phyloP scores from a whole-genome alignment of 2,329 filamentous ascomycete genomes.

The Periconia digitata region DNA sequence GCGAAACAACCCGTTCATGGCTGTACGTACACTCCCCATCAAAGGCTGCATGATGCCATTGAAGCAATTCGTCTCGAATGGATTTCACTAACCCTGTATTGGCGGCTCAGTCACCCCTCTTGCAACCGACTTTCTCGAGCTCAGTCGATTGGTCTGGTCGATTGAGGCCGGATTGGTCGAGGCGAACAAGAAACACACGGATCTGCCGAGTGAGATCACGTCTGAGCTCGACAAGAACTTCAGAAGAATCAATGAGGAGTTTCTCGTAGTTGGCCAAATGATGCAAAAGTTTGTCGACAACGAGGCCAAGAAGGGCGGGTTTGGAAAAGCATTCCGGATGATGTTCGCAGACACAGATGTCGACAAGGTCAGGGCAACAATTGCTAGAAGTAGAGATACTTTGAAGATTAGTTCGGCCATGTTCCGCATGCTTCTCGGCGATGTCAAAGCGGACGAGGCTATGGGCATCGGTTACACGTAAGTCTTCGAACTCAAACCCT shows the following conservation, averaged over 20 bases:
- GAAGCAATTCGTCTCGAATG: too few species aligned
- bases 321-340: constrained; percentile 65
- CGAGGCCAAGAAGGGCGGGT: constrained; percentile 59
- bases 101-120: constrained; percentile 60
- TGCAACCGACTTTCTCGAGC: constrained; percentile 67
- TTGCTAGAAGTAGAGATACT: constrained; percentile 62
- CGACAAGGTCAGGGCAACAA: constrained; percentile 59
- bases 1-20: constrained; percentile 39
- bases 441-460: constrained; percentile 59
- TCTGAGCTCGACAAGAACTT: constrained; percentile 67
- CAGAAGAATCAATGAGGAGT: constrained; percentile 61
- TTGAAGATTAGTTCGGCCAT: constrained; percentile 65
- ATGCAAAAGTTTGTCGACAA: constrained; percentile 63
- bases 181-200: constrained; percentile 52
- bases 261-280: constrained; percentile 65
- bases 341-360: constrained; percentile 58
- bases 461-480: constrained; percentile 66
- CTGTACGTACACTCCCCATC: too few species aligned
- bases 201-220: constrained; percentile 62
- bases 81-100: too few species aligned
- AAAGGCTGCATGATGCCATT: too few species aligned
- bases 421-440: constrained; percentile 66
- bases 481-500: background rate
- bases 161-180: constrained; percentile 63
- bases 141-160: constrained; percentile 67